phyloP scores from a whole-genome alignment of 140 eudicot species.

The Bidens hawaiensis region DNA sequence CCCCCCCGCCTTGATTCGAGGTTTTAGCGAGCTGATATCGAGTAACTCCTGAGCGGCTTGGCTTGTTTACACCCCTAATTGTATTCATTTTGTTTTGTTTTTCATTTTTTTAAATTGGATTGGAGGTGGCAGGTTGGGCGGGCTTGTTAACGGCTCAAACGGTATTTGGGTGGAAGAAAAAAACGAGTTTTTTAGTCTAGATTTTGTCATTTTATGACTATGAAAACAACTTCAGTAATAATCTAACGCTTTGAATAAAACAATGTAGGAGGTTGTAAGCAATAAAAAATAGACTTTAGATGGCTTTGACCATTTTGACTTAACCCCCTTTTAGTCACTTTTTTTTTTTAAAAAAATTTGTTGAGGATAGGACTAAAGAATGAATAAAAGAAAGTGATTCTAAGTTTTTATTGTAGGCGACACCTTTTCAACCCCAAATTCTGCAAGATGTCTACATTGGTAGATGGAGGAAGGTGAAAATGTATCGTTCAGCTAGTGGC shows the following conservation, averaged over 20 bases:
- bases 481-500: conserved; percentile 94
- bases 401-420: conserved; percentile 62
- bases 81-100: background rate
- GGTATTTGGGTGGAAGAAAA: background rate
- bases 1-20: too few species aligned
- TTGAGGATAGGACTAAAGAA: conserved; percentile 3
- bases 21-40: too few species aligned
- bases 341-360: background rate
- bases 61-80: too few species aligned
- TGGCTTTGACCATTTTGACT: background rate
- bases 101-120: background rate
- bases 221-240: background rate
- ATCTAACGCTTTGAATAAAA: background rate
- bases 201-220: background rate
- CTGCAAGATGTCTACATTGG: conserved; percentile 77
- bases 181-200: background rate
- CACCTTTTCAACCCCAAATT: conserved; percentile 89
- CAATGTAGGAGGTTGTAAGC: background rate
- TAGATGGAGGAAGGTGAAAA: conserved; percentile 80
- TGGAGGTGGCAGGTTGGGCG: background rate
- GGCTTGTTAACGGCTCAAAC: background rate
- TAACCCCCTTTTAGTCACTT: background rate
- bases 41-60: too few species aligned
- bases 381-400: conserved; percentile 4
- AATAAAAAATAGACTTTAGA: background rate